Base-by-base conservation (phyloP, 1,284 basidiomycete genomes). In the Naganishia cerealis region DNA sequence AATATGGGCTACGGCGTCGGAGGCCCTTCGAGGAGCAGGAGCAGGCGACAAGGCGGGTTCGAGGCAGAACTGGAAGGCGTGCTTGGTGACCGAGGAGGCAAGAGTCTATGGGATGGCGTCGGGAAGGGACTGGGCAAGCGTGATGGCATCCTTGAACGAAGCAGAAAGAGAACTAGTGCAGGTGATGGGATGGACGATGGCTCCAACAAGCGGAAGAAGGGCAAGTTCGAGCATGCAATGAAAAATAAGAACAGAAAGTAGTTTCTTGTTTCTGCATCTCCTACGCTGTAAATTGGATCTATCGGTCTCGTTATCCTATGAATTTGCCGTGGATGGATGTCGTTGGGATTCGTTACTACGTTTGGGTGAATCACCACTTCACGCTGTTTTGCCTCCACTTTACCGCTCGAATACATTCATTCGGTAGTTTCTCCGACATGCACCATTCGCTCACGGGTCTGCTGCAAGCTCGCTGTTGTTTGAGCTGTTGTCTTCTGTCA, bases 21-120 rank as follows among this genome's bases (percentile, higher is more conserved):
- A 39, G 77, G 77, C 3, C 72, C 73, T 0, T 72, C 72, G 6
- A 81, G 85, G 40, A 83, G 86, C 50, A 81, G 86, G 36, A 82
- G 85, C 18, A 81, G 86, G 21, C 82, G 87, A 66, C 88, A 87
- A 46, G 90, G 88, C 52, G 90, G 90, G 0, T 81, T 93, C 68
- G 89, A 90, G 72, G 90, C 91, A 73, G 92, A 93, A 78, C 90
- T 94, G 76, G 86, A 86, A 40, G 91, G 92, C 73, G 87, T 94
- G 36, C 79, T 94, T 40, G 86, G 84, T 76, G 82, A 86, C 46
- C 81, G 86, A 54, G 82, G 83, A 9, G 75, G 72, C 1, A 78
- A 78, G 77, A 75, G 75, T 71, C 74, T 77, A 58, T 83, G 81
- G 74, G 78, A 76, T n/a, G 78, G 82, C 15, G 85, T 57, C 81